A percentile compares a stretch with the other conserved stretches of the same genome.
Evolutionary conservation across 2,329 filamentous ascomycete species (phyloP).

Genomic region (Fusarium gaditjirri): DNA sequence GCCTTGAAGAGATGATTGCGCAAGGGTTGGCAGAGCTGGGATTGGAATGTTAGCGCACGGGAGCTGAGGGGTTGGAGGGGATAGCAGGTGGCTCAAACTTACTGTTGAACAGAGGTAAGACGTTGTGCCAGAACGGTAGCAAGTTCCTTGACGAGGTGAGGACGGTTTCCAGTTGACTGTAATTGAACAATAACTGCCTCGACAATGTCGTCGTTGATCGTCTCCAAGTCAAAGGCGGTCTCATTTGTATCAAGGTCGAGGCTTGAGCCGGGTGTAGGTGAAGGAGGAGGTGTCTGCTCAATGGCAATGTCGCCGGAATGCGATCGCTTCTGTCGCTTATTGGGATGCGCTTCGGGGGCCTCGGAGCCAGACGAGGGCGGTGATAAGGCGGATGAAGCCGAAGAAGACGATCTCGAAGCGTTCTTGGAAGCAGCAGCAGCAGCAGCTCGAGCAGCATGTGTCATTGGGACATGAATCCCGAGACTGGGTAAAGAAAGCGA

Average conservation of each 20-base stretch:
- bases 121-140: constrained; percentile 80
- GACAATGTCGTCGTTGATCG: constrained; percentile 95
- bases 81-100: constrained; percentile 55
- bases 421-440: constrained; percentile 59
- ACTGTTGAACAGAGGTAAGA: constrained; percentile 91
- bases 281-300: constrained; percentile 75
- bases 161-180: constrained; percentile 88
- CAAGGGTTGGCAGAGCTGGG: constrained; percentile 92
- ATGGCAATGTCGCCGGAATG: constrained; percentile 83
- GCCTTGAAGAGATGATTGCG: constrained; percentile 92
- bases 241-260: constrained; percentile 43
- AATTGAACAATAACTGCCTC: constrained; percentile 89
- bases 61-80: constrained; percentile 25
- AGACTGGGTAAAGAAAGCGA: constrained; percentile 92
- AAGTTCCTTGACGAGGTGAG: constrained; percentile 94
- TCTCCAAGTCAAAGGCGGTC: constrained; percentile 70
- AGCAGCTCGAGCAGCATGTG: constrained; percentile 68
- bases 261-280: constrained; percentile 47
- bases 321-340: constrained; percentile 82
- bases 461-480: constrained; percentile 86
- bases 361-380: constrained; percentile 47
- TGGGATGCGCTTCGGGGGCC: constrained; percentile 53
- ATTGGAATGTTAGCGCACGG: constrained; percentile 44
- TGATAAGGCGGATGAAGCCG: constrained; percentile 47
- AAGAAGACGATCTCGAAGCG: constrained; percentile 46